A percentile compares a stretch with the other conserved stretches of the same genome.
Conservation (phyloP, 2,329 filamentous ascomycete genomes). For the Aspergillus glaucus region DNA sequence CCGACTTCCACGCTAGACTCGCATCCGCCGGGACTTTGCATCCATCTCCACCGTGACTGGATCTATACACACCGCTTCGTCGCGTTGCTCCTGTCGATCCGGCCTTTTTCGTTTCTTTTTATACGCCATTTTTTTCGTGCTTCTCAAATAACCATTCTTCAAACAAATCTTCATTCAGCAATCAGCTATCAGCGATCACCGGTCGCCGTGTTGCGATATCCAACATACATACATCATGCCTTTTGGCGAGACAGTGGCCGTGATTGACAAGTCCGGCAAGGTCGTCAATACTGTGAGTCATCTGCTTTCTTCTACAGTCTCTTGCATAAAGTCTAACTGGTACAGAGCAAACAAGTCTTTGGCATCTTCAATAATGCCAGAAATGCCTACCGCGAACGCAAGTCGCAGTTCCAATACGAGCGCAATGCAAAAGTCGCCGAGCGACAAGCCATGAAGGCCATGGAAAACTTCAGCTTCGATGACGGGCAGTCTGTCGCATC, state of each 20-base stretch:
- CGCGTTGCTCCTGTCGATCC: slow-evolving; percentile 6
- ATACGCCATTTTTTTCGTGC: not conserved
- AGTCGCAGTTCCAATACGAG: slow-evolving; percentile 70
- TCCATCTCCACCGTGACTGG: slow-evolving; percentile 12
- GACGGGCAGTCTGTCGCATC: slow-evolving; percentile 41
- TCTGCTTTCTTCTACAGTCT: not conserved
- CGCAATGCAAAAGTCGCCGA: slow-evolving; percentile 55
- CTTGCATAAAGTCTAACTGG: not conserved
- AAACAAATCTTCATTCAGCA: not conserved
- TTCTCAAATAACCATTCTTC: slow-evolving; percentile 8
- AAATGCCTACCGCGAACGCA: slow-evolving; percentile 79
- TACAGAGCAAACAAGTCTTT: slow-evolving; percentile 79
- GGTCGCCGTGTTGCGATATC: not conserved
- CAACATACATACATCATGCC: slow-evolving; percentile 17
- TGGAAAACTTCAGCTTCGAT: slow-evolving; percentile 47
- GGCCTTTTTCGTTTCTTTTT: slow-evolving; percentile 2
- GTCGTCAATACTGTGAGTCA: slow-evolving; percentile 74
- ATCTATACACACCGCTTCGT: slow-evolving; percentile 18
- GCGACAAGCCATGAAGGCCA: slow-evolving; percentile 53
- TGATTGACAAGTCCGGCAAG: slow-evolving; percentile 87
- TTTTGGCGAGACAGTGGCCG: slow-evolving; percentile 67
- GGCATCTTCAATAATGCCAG: slow-evolving; percentile 90
- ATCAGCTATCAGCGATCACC: not conserved
- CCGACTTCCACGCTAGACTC: too few species aligned
- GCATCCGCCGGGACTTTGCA: not conserved